A percentile compares a stretch with the other conserved stretches of the same genome.
Evolutionary conservation across 2,329 filamentous ascomycete genomes (phyloP).

Genomic region (Sclerotinia subarctica): DNA sequence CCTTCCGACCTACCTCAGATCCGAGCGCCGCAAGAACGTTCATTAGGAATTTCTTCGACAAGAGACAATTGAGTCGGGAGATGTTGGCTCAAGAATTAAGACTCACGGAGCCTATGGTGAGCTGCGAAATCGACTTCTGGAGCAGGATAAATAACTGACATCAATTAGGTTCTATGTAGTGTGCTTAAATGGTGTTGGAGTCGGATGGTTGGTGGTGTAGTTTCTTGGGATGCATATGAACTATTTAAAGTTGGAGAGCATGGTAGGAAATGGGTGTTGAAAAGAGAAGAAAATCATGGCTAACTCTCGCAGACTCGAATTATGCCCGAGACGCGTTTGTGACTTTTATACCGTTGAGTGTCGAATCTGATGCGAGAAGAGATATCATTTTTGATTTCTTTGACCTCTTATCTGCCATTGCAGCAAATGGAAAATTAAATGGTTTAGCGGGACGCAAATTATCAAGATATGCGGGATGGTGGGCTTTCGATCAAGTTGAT

Average conservation of each 20-base stretch:
- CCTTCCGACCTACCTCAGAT: slow-evolving; percentile 90
- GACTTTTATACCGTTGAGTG: slow-evolving; percentile 91
- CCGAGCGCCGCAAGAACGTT: slow-evolving; percentile 89
- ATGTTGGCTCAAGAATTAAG: slow-evolving; percentile 79
- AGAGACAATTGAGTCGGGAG: slow-evolving; percentile 64
- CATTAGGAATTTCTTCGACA: slow-evolving; percentile 86
- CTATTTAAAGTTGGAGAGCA: slow-evolving; percentile 92
- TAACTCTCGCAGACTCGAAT: slow-evolving; percentile 66
- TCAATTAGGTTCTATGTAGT: slow-evolving; percentile 77
- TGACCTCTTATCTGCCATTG: slow-evolving; percentile 84
- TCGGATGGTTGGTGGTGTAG: slow-evolving; percentile 82
- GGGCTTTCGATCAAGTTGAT: slow-evolving; percentile 92
- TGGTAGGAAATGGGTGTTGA: slow-evolving; percentile 54
- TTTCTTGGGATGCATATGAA: slow-evolving; percentile 96
- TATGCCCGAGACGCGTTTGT: slow-evolving; percentile 91
- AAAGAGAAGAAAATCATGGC: not conserved
- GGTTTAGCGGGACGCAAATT: slow-evolving; percentile 91
- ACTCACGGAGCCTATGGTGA: slow-evolving; percentile 89
- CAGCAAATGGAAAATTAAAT: slow-evolving; percentile 89
- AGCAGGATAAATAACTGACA: slow-evolving; percentile 32
- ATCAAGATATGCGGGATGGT: slow-evolving; percentile 95
- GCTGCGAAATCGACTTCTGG: slow-evolving; percentile 32
- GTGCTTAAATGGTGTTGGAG: slow-evolving; percentile 99
- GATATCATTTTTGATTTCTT: slow-evolving; percentile 97
- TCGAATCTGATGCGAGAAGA: slow-evolving; percentile 79